Evolutionary conservation across 805 yeast genomes (phyloP), one percentile per base, ranked within the genome.

Genomic region (Pichia eremophila): DNA sequence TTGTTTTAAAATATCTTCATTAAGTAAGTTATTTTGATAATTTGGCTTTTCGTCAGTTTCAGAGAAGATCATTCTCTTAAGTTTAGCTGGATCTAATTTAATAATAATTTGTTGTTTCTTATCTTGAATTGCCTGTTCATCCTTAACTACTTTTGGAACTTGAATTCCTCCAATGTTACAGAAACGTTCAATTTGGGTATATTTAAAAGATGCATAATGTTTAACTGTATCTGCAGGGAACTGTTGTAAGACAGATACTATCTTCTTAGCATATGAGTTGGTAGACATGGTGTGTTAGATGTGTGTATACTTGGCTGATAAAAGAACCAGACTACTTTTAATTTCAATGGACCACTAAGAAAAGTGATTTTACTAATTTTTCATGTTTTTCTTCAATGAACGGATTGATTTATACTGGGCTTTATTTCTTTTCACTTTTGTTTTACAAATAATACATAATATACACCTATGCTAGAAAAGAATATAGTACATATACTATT

Each of bases 181-280:
- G 49, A 74, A 77, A 60, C 83, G 68, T 50, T 75, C 75, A 37
- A 83, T 66, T 62, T 85, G 93, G 0, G 75, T 61, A 41, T 77
- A 81, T 58, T 80, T 85, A 67, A 85, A 83, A 7, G 87, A 81
- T 0, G 85, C 79, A 51, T 79, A 71, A 59, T 83, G 87, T 55
- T 75, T 75, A 45, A 85, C 71, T 51, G 81, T 74, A 55, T 85
- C 93, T 50, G 75, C 72, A 15, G 95, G 95, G 40, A 83, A 70
- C 22, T 74, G 74, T 53, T 80, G 81, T 43, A 85, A 63, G 12
- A 80, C 65, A 34, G 71, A 69, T 31, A 84, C 75, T 43, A 85
- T 72, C 52, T 75, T 74, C 57, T 74, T 77, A 4, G 81, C 79
- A 2, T 57, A 46, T 22, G 52, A 47, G 27, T 40, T 45, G 4